Conservation (phyloP, 192 early-diverging fungal species). For the Mortierella alpina region DNA sequence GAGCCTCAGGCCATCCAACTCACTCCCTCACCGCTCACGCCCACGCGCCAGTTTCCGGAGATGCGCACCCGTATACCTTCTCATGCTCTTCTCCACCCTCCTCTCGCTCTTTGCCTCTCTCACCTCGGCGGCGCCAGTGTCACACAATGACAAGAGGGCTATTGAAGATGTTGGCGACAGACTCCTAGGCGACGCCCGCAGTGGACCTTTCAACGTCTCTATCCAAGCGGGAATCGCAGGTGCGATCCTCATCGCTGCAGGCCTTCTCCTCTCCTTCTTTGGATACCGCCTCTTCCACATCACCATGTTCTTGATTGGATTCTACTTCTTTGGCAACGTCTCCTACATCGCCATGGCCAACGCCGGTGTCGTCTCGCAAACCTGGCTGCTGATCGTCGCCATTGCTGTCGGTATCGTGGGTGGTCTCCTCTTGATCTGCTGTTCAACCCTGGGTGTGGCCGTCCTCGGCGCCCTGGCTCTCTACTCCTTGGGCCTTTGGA, state of each 20-base stretch:
- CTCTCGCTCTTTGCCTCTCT: slow-evolving; percentile 12
- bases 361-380: slow-evolving; percentile 51
- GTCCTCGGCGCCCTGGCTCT: slow-evolving; percentile 50
- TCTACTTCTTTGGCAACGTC: slow-evolving; percentile 52
- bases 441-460: slow-evolving; percentile 47
- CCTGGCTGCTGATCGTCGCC: slow-evolving; percentile 52
- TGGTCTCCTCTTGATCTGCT: slow-evolving; percentile 46
- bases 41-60: neutral
- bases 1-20: neutral
- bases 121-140: neutral
- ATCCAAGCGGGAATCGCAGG: slow-evolving; percentile 50
- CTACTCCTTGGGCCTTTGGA: slow-evolving; percentile 56
- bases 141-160: neutral
- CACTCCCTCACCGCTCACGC: slow-evolving; percentile 1
- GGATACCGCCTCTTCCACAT: slow-evolving; percentile 29
- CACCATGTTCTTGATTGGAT: slow-evolving; percentile 47
- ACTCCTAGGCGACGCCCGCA: neutral
- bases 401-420: slow-evolving; percentile 48
- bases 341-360: slow-evolving; percentile 57
- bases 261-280: slow-evolving; percentile 46
- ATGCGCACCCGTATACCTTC: slow-evolving; percentile 10
- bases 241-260: slow-evolving; percentile 39
- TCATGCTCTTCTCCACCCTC: slow-evolving; percentile 13
- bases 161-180: neutral
- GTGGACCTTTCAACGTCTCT: slow-evolving; percentile 44